phyloP scores from a whole-genome alignment of 228 moss, liverwort and hornwort species.

The Sphagnum magellanicum region DNA sequence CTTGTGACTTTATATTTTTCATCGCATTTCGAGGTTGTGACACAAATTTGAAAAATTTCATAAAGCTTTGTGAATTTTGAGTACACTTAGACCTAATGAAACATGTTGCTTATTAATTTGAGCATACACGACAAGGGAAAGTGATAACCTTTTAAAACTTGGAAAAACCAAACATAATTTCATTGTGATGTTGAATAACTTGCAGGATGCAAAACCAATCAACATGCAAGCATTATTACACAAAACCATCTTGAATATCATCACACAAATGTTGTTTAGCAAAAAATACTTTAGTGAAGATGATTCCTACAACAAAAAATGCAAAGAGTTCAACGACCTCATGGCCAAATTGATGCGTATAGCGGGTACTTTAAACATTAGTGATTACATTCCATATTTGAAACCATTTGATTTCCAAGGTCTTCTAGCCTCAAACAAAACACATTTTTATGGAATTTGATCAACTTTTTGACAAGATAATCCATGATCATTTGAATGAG shows the following conservation, averaged over 20 bases:
- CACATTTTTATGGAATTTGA: conserved; percentile 9
- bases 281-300: conserved; percentile 19
- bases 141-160: neutral
- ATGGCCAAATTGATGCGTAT: conserved; percentile 9
- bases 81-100: neutral
- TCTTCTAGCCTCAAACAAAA: neutral
- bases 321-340: conserved; percentile 3
- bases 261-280: conserved; percentile 3
- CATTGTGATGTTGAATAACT: neutral
- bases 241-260: no score
- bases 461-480: conserved; percentile 11
- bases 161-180: neutral
- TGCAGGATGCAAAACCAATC: neutral
- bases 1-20: neutral
- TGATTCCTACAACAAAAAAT: conserved; percentile 14
- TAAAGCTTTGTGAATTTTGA: no score
- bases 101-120: neutral
- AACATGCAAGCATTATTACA: conserved; percentile 3
- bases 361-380: conserved; percentile 15
- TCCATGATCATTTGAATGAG: conserved; percentile 26
- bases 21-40: neutral
- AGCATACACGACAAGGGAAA: neutral
- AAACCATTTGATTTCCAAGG: conserved; percentile 17
- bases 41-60: neutral
- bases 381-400: conserved; percentile 27